Conservation (phyloP, 2,329 filamentous ascomycete species). For the Zymoseptoria passerinii region DNA sequence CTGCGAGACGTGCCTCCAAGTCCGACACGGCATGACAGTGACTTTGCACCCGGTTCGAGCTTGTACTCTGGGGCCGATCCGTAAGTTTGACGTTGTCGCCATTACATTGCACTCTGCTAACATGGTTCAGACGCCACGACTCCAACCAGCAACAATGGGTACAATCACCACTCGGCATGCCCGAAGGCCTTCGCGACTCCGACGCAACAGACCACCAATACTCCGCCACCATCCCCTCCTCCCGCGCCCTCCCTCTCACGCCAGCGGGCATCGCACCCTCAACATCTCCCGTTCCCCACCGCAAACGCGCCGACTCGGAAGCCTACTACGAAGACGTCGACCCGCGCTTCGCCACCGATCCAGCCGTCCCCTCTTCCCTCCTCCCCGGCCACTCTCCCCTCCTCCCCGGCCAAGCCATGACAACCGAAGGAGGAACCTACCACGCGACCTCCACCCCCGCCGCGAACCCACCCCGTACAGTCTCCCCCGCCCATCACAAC, state of each 20-base stretch:
- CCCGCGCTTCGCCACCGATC: constrained; percentile 64
- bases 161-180: constrained; percentile 2
- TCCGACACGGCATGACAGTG: constrained; percentile 49
- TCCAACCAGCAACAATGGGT: constrained; percentile 41
- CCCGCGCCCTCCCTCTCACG: constrained; percentile 19
- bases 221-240: constrained; percentile 13
- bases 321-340: constrained; percentile 91
- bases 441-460: constrained; percentile 6
- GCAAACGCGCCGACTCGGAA: constrained; percentile 33
- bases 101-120: constrained; percentile 5
- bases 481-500: constrained; percentile 1
- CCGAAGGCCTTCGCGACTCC: background rate
- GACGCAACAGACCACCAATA: constrained; percentile 8
- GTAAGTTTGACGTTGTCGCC: constrained; percentile 44
- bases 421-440: constrained; percentile 5
- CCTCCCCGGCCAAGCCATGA: background rate
- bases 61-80: constrained; percentile 56
- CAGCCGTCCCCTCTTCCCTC: background rate
- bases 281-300: constrained; percentile 6
- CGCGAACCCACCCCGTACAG: constrained; percentile 1
- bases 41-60: constrained; percentile 58
- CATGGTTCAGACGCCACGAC: constrained; percentile 32
- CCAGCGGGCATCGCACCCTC: constrained; percentile 20
- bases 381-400: background rate
- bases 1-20: constrained; percentile 19